Evolutionary conservation across 2,329 filamentous ascomycete species (phyloP).

Genomic region (Xylariomycetidae sp.): DNA sequence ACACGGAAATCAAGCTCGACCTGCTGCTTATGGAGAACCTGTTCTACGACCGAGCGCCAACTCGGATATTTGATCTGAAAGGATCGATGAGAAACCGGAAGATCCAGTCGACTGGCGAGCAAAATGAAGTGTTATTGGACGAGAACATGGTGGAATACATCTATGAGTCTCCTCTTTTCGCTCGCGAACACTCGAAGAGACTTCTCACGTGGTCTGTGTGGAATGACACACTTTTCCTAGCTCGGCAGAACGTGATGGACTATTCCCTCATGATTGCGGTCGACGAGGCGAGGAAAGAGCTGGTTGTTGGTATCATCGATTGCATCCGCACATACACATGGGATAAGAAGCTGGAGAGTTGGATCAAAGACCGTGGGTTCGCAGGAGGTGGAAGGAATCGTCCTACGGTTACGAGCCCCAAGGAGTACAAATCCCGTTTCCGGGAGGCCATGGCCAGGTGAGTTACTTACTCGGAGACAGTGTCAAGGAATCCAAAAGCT

Average conservation of each 20-base stretch:
- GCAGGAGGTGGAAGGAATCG: slow-evolving; percentile 70
- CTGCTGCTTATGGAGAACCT: slow-evolving; percentile 95
- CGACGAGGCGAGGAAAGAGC: slow-evolving; percentile 80
- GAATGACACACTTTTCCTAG: slow-evolving; percentile 95
- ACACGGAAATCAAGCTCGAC: slow-evolving; percentile 90
- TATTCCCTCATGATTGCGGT: slow-evolving; percentile 98
- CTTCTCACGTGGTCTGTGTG: slow-evolving; percentile 85
- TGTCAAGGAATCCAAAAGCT: no score
- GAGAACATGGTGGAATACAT: slow-evolving; percentile 99
- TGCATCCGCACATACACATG: slow-evolving; percentile 98
- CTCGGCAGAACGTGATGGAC: slow-evolving; percentile 96
- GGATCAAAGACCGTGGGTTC: slow-evolving; percentile 96
- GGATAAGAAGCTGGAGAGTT: slow-evolving; percentile 99
- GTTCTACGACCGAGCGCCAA: slow-evolving; percentile 89
- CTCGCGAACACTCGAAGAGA: slow-evolving; percentile 93
- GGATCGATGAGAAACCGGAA: slow-evolving; percentile 98
- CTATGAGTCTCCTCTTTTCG: slow-evolving; percentile 92
- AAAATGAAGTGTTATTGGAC: slow-evolving; percentile 92
- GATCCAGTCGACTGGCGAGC: slow-evolving; percentile 90
- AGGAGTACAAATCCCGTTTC: slow-evolving; percentile 95
- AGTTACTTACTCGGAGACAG: no score
- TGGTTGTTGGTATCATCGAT: slow-evolving; percentile 96
- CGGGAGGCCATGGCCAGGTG: slow-evolving; percentile 93
- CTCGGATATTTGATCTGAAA: slow-evolving; percentile 90
- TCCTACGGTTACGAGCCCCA: slow-evolving; percentile 93